These are phyloP conservation scores for Arabis alpina DNA, from an alignment of 345 rosid species.

Conservation along the genomic window DNA sequence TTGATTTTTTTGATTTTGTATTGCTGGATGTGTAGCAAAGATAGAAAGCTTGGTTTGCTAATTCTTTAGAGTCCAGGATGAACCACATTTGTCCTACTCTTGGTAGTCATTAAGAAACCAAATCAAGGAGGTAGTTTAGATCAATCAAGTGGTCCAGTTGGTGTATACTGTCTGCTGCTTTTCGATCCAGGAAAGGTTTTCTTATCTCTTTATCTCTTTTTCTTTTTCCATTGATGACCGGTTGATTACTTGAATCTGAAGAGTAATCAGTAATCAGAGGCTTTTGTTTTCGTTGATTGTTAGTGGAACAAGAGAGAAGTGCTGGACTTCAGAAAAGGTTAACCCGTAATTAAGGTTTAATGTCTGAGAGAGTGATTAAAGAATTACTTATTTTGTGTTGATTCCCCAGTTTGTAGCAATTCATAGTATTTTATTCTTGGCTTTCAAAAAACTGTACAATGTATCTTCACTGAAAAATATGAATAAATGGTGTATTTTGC, in stretches of 20 bases:
- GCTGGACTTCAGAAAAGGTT: constrained; percentile 69
- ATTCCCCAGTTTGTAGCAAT: constrained; percentile 17
- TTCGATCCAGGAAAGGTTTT: constrained; percentile 82
- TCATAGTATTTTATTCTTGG: neutral
- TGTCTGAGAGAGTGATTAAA: constrained; percentile 16
- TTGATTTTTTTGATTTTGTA: constrained; percentile 32
- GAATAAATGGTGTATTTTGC: constrained; percentile 6
- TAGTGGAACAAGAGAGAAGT: constrained; percentile 51
- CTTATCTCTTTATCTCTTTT: neutral
- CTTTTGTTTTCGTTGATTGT: constrained; percentile 51
- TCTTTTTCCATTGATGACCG: constrained; percentile 44
- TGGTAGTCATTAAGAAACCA: constrained; percentile 60
- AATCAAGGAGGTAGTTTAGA: constrained; percentile 49
- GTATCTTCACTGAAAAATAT: constrained; percentile 15
- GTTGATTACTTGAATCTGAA: constrained; percentile 92
- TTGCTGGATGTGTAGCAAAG: constrained; percentile 64
- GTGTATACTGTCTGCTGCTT: constrained; percentile 66
- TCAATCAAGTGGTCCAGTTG: constrained; percentile 70
- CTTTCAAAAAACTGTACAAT: constrained; percentile 13
- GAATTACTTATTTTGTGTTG: constrained; percentile 8
- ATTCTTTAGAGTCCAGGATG: constrained; percentile 67
- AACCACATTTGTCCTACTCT: constrained; percentile 69
- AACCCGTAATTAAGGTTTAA: constrained; percentile 49
- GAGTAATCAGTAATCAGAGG: constrained; percentile 76
- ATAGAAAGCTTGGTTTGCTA: constrained; percentile 79